These are phyloP conservation scores for Penicillium decumbens DNA, from an alignment of 2,329 filamentous ascomycete genomes.

Conservation along the genomic window DNA sequence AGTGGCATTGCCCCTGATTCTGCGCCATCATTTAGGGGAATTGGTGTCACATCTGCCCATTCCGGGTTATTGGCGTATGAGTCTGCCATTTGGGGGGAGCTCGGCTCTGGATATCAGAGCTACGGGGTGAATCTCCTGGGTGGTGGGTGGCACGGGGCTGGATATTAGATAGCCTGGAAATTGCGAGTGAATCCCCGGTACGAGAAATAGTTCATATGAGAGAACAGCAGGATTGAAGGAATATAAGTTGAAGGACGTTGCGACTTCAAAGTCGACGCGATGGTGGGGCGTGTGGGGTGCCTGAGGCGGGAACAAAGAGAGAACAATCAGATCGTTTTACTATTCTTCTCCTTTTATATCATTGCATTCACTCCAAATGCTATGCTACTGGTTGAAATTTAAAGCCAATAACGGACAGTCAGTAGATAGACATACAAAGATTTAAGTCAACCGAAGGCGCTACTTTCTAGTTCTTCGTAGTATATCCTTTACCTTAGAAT, in stretches of 20 bases:
- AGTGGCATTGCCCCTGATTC: constrained; percentile 55
- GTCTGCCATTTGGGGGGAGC: constrained; percentile 23
- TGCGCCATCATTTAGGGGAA: constrained; percentile 76
- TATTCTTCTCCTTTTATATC: constrained; percentile 6
- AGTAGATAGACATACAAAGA: too few relatives aligned
- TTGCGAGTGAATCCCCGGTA: too few relatives aligned
- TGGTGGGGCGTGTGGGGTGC: constrained; percentile 23
- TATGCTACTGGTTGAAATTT: not conserved
- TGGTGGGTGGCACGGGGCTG: not conserved
- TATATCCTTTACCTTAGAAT: too few relatives aligned
- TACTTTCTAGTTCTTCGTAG: too few relatives aligned
- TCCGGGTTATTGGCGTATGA: constrained; percentile 62
- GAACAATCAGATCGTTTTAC: constrained; percentile 13
- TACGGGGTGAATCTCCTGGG: not conserved
- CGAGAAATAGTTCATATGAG: not conserved
- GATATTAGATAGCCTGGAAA: not conserved
- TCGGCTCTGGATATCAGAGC: constrained; percentile 9
- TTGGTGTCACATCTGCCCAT: constrained; percentile 80
- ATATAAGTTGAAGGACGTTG: not conserved
- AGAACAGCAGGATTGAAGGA: not conserved
- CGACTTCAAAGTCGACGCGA: constrained; percentile 7
- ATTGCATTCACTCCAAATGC: not conserved
- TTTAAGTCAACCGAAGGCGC: too few relatives aligned
- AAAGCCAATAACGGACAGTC: too few relatives aligned
- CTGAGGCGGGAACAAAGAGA: constrained; percentile 30